Evolutionary conservation across 352 stramenopile genomes (phyloP).

Genomic region (Phytopythium oedochilum): DNA sequence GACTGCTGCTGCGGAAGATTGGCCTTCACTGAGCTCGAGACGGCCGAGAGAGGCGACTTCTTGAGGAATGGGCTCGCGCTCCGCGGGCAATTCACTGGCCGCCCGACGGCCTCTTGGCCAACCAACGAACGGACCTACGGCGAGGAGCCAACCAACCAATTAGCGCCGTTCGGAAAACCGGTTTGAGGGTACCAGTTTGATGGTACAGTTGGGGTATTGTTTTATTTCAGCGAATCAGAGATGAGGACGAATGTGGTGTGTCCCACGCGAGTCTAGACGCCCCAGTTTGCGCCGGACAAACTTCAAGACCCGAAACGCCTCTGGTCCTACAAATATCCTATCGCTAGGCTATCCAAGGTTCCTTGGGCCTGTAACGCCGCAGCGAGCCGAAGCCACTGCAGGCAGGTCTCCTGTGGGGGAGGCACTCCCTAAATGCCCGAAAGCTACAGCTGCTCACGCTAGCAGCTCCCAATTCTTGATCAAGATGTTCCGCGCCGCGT

Average conservation of each 20-base stretch:
- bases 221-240: background rate
- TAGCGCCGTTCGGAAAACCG: too few species aligned
- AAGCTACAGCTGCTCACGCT: too few species aligned
- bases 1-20: background rate
- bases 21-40: conserved; percentile 7
- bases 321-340: too few species aligned
- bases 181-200: background rate
- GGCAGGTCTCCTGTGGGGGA: too few species aligned
- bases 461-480: conserved; percentile 4
- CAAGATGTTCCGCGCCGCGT: conserved; percentile 7
- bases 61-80: conserved; percentile 2
- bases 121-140: background rate
- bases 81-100: background rate
- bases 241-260: background rate
- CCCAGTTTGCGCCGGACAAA: too few species aligned
- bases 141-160: conserved; percentile 4
- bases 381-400: background rate
- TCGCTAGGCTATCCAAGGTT: too few species aligned
- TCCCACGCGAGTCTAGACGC: background rate
- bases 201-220: background rate
- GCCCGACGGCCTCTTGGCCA: conserved; percentile 3
- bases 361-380: background rate
- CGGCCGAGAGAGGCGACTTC: conserved; percentile 4
- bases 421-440: too few species aligned
- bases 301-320: too few species aligned